A percentile compares a stretch with the other conserved stretches of the same genome.
Conservation (phyloP, 2,329 filamentous ascomycete genomes). For the Alternaria rosae region DNA sequence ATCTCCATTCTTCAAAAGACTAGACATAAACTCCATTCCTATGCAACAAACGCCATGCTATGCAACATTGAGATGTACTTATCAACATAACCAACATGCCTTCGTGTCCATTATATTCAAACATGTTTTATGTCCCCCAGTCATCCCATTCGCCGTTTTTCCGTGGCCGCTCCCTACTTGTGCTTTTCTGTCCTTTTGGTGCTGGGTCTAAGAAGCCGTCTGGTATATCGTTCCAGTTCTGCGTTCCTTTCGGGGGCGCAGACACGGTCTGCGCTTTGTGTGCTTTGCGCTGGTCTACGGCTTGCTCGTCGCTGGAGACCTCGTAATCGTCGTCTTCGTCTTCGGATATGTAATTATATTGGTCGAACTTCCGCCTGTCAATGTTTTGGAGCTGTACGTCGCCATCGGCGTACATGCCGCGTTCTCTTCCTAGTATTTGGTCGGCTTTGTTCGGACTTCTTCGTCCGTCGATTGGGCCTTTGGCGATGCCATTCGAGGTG, state of each 20-base stretch:
- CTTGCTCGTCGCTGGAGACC: slow-evolving; percentile 42
- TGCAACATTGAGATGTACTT: slow-evolving; percentile 21
- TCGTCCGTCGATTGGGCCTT: slow-evolving; percentile 43
- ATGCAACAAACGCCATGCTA: slow-evolving; percentile 15
- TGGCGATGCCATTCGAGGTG: slow-evolving; percentile 43
- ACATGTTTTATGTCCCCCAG: slow-evolving; percentile 22
- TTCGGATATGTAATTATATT: slow-evolving; percentile 47
- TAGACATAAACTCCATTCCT: not conserved
- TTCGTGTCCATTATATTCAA: slow-evolving; percentile 11
- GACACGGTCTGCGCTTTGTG: slow-evolving; percentile 20
- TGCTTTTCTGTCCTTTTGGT: slow-evolving; percentile 38
- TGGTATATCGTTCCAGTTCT: slow-evolving; percentile 60
- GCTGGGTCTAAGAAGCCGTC: slow-evolving; percentile 51
- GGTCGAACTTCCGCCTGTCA: slow-evolving; percentile 45
- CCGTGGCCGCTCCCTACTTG: slow-evolving; percentile 37
- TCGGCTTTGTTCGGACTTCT: slow-evolving; percentile 52
- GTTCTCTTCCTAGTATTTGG: slow-evolving; percentile 51
- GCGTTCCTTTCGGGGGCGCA: slow-evolving; percentile 30
- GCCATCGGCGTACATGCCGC: slow-evolving; percentile 46
- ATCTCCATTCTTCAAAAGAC: not conserved
- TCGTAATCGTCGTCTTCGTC: slow-evolving; percentile 51
- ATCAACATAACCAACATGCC: slow-evolving; percentile 17
- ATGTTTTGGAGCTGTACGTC: slow-evolving; percentile 54
- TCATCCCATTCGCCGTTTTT: slow-evolving; percentile 43
- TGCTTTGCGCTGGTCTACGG: slow-evolving; percentile 29